Evolutionary conservation across 768 basidiomycete genomes (phyloP).

Genomic region (Tricholoma flavovirens): DNA sequence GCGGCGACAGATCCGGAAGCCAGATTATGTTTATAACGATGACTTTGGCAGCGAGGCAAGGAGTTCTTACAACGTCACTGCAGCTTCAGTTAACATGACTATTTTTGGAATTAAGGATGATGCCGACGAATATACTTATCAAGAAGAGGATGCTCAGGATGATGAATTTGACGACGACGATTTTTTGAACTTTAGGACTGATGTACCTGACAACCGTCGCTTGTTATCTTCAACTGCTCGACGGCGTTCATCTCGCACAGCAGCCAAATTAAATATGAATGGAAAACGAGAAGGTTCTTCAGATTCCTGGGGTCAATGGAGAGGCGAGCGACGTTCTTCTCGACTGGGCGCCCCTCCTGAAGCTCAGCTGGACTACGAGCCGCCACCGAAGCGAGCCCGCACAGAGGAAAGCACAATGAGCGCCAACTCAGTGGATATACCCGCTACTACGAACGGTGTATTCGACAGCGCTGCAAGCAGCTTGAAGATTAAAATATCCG

Average conservation of each 20-base stretch:
- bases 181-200: conserved; percentile 33
- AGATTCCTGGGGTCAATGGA: conserved; percentile 56
- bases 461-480: conserved; percentile 26
- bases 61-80: conserved; percentile 16
- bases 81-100: conserved; percentile 18
- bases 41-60: conserved; percentile 61
- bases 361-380: conserved; percentile 42
- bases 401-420: conserved; percentile 71
- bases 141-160: conserved; percentile 63
- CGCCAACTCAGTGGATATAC: conserved; percentile 42
- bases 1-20: conserved; percentile 61
- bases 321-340: conserved; percentile 68
- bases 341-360: conserved; percentile 57
- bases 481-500: conserved; percentile 44
- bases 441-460: conserved; percentile 24
- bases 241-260: conserved; percentile 51
- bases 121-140: conserved; percentile 59
- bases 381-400: conserved; percentile 61
- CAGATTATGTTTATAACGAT: conserved; percentile 78
- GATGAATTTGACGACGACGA: conserved; percentile 57
- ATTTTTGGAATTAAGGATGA: conserved; percentile 45
- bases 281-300: conserved; percentile 49
- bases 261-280: conserved; percentile 40
- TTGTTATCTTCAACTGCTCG: conserved; percentile 26
- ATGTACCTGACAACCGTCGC: conserved; percentile 36